phyloP scores from a whole-genome alignment of 2,329 filamentous ascomycete genomes.

The Aspergillus aculeatinus region DNA sequence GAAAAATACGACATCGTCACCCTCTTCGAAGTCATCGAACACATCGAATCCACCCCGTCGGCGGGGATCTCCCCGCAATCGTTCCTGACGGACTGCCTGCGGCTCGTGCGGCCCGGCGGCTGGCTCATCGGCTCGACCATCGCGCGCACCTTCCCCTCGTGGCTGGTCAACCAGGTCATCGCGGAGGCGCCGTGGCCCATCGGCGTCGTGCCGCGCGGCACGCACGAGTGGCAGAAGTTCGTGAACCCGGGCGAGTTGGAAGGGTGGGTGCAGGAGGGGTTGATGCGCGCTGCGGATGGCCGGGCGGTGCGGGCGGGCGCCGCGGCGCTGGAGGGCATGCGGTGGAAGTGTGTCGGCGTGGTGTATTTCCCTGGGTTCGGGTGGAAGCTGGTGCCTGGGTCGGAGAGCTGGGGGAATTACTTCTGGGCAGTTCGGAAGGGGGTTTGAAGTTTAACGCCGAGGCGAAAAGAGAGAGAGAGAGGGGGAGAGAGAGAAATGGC shows the following conservation, averaged over 20 bases:
- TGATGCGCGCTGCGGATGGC: conserved; percentile 52
- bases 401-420: conserved; percentile 90
- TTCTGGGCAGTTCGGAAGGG: conserved; percentile 80
- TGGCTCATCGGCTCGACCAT: conserved; percentile 95
- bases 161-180: conserved; percentile 86
- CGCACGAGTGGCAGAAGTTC: conserved; percentile 96
- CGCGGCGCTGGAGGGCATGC: conserved; percentile 34
- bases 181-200: conserved; percentile 72
- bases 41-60: conserved; percentile 71
- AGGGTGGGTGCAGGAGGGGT: conserved; percentile 41
- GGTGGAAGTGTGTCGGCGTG: conserved; percentile 74
- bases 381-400: conserved; percentile 78
- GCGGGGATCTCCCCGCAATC: conserved; percentile 69
- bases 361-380: conserved; percentile 87
- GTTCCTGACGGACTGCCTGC: conserved; percentile 56
- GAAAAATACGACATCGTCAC: conserved; percentile 73
- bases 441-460: conserved; percentile 13
- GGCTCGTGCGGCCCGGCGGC: conserved; percentile 80
- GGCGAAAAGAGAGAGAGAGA: no score
- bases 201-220: conserved; percentile 84
- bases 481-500: no score
- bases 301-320: conserved; percentile 24
- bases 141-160: conserved; percentile 82
- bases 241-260: conserved; percentile 74
- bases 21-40: conserved; percentile 93